These are phyloP conservation scores for Backusella psychrophila DNA, from an alignment of 192 early-diverging fungal genomes.

Conservation along the genomic window DNA sequence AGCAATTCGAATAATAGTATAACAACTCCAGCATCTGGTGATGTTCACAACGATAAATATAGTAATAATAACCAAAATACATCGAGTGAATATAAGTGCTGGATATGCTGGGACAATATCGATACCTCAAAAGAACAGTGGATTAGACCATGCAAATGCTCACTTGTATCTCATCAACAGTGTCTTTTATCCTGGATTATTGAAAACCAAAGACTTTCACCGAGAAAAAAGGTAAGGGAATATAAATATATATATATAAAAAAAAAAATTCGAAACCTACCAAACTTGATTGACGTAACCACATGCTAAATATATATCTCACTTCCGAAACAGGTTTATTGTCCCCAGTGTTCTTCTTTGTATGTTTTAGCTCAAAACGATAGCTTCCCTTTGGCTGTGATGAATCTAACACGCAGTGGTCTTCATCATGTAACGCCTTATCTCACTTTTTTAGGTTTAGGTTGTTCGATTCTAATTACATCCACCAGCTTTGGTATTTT, in stretches of 20 bases:
- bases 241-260: background rate
- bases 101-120: constrained; percentile 78
- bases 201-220: constrained; percentile 59
- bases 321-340: constrained; percentile 48
- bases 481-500: constrained; percentile 70
- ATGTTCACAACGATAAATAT: background rate
- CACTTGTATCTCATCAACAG: constrained; percentile 75
- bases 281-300: background rate
- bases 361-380: constrained; percentile 59
- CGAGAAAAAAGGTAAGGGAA: constrained; percentile 41
- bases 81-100: constrained; percentile 42
- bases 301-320: background rate
- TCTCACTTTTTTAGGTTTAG: constrained; percentile 57
- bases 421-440: constrained; percentile 63
- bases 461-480: constrained; percentile 59
- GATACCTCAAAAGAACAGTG: constrained; percentile 57
- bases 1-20: background rate
- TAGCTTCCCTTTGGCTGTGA: constrained; percentile 47
- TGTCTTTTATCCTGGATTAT: constrained; percentile 75
- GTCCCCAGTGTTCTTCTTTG: constrained; percentile 66
- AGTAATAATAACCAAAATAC: background rate
- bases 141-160: constrained; percentile 72
- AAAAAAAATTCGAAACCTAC: background rate
- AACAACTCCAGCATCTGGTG: background rate
- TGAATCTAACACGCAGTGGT: constrained; percentile 49